Evolutionary conservation across 805 yeast species (phyloP), one percentile per base, ranked within the genome.

Genomic region (Teunomyces lycoperdinae): DNA sequence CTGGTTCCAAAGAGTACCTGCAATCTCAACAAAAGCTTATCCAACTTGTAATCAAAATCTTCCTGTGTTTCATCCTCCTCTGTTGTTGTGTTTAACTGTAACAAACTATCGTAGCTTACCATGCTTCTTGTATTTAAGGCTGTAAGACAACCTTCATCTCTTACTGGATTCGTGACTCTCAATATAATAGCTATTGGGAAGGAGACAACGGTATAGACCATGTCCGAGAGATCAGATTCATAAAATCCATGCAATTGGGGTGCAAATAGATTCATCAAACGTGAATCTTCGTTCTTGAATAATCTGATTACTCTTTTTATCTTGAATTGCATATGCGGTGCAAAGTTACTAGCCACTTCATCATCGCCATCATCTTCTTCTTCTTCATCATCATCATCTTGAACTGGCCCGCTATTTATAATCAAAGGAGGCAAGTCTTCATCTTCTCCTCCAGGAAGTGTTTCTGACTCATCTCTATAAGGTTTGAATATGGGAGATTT

Each of bases 151-250:
- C 51, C n/a, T 24, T 57, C 58, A 16, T 66, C 62, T 30, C 70
- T 49, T 7, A 71, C 73, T 1, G 76, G 76, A 9, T 57, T 62
- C 9, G 72, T 58, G 9, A 66, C 11, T 17, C 66, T 56, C 20
- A 71, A 51, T 4, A 68, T 13, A 4, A 63, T 30, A 3, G 60
- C 48, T 2, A 67, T 50, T 5, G 74, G 71, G 1, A 56, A 47
- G 3, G 62, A 47, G 2, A 58, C 10, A 2, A 58, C 32, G 4
- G 46, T 45, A 39, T 50, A 53, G 2, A 55, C n/a, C 45, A 59
- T 57, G 31, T 42, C 47, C 7, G 42, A n/a, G 1, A 50, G 9
- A 10, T 45, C 48, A 9, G 30, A 39, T 2, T 57, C 48, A 4
- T 20, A 14, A 20, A 59, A 58, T 10, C 47, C 50, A 3, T 44